Conservation (phyloP, 257 asterid genomes). For the Knoxia roxburghii region DNA sequence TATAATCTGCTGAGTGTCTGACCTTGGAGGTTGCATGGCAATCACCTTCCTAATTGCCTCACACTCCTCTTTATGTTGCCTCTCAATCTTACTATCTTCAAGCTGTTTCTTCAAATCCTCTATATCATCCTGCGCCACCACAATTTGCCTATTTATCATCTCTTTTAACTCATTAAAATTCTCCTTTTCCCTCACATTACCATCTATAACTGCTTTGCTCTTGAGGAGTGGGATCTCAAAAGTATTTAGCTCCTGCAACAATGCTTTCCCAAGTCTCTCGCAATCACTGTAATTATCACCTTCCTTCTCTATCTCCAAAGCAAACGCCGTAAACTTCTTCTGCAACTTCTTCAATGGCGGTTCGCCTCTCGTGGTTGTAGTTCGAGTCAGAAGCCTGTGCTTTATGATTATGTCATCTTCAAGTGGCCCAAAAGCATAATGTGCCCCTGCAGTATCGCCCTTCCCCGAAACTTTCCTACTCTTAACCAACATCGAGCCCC, state of each 20-base stretch:
- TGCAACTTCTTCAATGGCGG: slow-evolving; percentile 95
- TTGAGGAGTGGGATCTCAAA: slow-evolving; percentile 84
- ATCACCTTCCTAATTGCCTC: slow-evolving; percentile 88
- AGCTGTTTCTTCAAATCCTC: slow-evolving; percentile 90
- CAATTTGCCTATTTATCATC: slow-evolving; percentile 70
- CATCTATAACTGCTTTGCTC: slow-evolving; percentile 80
- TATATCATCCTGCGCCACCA: slow-evolving; percentile 72
- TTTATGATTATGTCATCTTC: slow-evolving; percentile 89
- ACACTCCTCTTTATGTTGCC: slow-evolving; percentile 96
- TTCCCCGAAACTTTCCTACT: slow-evolving; percentile 63
- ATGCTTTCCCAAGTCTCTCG: slow-evolving; percentile 77
- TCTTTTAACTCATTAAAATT: slow-evolving; percentile 72
- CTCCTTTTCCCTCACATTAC: slow-evolving; percentile 84
- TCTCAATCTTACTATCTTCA: slow-evolving; percentile 89
- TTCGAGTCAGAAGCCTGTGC: slow-evolving; percentile 88
- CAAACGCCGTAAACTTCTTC: slow-evolving; percentile 75
- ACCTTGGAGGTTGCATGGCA: slow-evolving; percentile 84
- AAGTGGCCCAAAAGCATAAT: slow-evolving; percentile 88
- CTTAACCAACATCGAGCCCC: slow-evolving; percentile 50
- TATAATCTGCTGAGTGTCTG: slow-evolving; percentile 68
- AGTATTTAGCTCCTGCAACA: slow-evolving; percentile 83
- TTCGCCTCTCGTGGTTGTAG: slow-evolving; percentile 93
- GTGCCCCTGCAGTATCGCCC: slow-evolving; percentile 62
- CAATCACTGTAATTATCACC: slow-evolving; percentile 68
- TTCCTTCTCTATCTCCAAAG: slow-evolving; percentile 71